These are phyloP conservation scores for Daedalea quercina DNA, from an alignment of 768 basidiomycete genomes.

Conservation along the genomic window DNA sequence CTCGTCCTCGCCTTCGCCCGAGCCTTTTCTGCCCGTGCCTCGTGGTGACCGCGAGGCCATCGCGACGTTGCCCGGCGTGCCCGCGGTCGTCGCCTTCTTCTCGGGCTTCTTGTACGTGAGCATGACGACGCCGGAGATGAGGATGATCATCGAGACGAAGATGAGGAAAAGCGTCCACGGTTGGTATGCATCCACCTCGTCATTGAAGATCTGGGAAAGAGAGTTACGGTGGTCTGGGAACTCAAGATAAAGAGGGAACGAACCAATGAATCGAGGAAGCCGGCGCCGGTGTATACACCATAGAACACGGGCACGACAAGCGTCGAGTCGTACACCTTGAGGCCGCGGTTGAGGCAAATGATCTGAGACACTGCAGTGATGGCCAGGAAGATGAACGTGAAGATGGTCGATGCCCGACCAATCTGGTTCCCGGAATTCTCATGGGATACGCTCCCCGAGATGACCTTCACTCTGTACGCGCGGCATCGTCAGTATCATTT, in stretches of 20 bases:
- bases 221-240: neutral
- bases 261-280: constrained; percentile 56
- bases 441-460: constrained; percentile 71
- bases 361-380: constrained; percentile 86
- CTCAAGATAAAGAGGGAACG: neutral
- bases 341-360: constrained; percentile 82
- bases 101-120: constrained; percentile 91
- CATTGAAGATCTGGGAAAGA: constrained; percentile 57
- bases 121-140: constrained; percentile 89
- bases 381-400: constrained; percentile 50
- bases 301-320: constrained; percentile 94
- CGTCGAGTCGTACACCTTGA: constrained; percentile 87
- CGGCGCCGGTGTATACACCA: constrained; percentile 81
- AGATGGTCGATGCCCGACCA: constrained; percentile 72
- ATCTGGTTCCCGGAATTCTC: constrained; percentile 85
- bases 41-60: constrained; percentile 20
- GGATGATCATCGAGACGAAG: constrained; percentile 77
- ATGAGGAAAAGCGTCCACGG: constrained; percentile 88
- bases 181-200: constrained; percentile 80
- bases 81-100: constrained; percentile 25
- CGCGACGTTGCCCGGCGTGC: constrained; percentile 22
- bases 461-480: constrained; percentile 60
- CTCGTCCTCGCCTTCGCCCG: constrained; percentile 31
- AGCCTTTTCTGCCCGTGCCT: constrained; percentile 22
- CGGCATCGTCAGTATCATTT: neutral